Evolutionary conservation across 2,329 filamentous ascomycete genomes (phyloP).

Genomic region (Coniochaeta sp.): DNA sequence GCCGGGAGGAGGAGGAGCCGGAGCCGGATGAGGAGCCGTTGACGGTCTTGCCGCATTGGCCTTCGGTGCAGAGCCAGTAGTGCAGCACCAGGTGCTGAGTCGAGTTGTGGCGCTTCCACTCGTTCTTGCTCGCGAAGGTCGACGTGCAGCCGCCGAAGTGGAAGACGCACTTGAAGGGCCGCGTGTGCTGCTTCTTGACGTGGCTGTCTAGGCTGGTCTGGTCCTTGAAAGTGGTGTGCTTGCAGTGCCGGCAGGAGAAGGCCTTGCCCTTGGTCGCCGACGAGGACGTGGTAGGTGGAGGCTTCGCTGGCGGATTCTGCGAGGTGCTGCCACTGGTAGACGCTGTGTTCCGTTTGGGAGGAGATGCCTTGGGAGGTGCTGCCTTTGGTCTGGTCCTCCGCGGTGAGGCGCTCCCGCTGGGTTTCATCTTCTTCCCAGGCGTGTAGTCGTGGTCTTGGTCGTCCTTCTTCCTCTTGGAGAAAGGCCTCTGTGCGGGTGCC

Average conservation of each 20-base stretch:
- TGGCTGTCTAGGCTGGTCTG: constrained; percentile 37
- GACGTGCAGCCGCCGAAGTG: constrained; percentile 65
- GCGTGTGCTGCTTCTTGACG: constrained; percentile 44
- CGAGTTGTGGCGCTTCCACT: constrained; percentile 86
- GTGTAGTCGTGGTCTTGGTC: constrained; percentile 9
- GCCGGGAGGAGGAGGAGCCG: constrained; percentile 8
- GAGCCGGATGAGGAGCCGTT: not conserved
- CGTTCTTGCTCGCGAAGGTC: constrained; percentile 76
- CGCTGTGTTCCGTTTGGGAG: not conserved
- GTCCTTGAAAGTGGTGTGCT: constrained; percentile 34
- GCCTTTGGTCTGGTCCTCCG: not conserved
- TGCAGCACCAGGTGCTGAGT: constrained; percentile 71
- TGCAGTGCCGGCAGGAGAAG: constrained; percentile 20
- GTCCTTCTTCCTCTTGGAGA: constrained; percentile 8
- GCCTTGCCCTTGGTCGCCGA: not conserved
- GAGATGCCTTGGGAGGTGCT: not conserved
- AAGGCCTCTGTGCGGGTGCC: not conserved
- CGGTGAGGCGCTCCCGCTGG: not conserved
- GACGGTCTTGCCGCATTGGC: constrained; percentile 34
- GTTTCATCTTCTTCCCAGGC: constrained; percentile 9
- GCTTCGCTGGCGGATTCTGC: not conserved
- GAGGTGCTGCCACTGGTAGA: not conserved
- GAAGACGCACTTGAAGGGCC: constrained; percentile 71
- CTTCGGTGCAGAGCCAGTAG: constrained; percentile 70
- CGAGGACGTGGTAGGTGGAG: not conserved